Conservation (phyloP, 2,329 filamentous ascomycete genomes). For the Hymenoscyphus occultus region DNA sequence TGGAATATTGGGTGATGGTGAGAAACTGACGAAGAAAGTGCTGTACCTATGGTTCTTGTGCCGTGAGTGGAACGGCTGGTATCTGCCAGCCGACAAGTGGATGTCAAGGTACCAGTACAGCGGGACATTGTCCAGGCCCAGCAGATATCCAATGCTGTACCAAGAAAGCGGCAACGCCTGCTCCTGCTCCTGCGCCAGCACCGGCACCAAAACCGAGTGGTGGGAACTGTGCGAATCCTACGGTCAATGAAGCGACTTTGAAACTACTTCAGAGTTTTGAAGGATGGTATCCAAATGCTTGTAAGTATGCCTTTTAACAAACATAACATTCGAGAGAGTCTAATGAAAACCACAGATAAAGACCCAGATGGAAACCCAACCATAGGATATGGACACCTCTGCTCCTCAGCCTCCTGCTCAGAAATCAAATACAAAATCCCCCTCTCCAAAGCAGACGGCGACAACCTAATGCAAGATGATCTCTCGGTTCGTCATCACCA, state of each 20-base stretch:
- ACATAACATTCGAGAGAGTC: background rate
- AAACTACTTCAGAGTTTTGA: constrained; percentile 11
- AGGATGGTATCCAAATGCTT: constrained; percentile 11
- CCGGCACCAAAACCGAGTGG: background rate
- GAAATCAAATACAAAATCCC: constrained; percentile 48
- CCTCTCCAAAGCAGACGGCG: constrained; percentile 41
- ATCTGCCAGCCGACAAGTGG: constrained; percentile 4
- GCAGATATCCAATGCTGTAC: constrained; percentile 25
- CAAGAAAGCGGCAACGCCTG: background rate
- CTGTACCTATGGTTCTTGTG: constrained; percentile 13
- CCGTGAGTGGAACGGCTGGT: background rate
- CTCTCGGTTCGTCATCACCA: constrained; percentile 33
- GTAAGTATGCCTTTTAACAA: background rate
- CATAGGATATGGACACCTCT: constrained; percentile 51
- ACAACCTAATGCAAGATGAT: constrained; percentile 42
- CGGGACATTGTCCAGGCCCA: constrained; percentile 23
- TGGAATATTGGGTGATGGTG: background rate
- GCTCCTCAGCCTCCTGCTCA: constrained; percentile 40
- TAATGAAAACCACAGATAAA: background rate
- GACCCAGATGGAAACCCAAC: constrained; percentile 48
- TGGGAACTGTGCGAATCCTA: constrained; percentile 3
- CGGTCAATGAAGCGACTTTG: constrained; percentile 8
- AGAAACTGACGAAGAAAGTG: constrained; percentile 4
- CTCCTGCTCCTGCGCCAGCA: background rate
- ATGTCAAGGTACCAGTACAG: background rate